Conservation (phyloP, 83 land plant species). For the Diphasiastrum complanatum region DNA sequence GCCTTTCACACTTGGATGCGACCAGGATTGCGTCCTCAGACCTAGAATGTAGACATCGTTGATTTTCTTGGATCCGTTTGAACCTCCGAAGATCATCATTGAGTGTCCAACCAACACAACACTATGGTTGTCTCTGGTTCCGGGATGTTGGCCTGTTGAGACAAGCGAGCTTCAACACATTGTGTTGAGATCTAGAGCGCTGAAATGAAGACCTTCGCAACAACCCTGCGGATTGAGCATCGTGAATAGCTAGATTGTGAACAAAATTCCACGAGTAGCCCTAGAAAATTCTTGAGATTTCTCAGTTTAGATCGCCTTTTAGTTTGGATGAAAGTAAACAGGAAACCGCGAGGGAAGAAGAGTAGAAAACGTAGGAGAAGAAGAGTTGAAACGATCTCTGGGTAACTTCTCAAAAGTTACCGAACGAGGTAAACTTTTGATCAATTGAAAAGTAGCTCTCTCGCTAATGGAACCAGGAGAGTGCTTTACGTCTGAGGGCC, state of each 20-base stretch:
- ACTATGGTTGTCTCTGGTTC: conserved; percentile 63
- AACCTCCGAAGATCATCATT: conserved; percentile 68
- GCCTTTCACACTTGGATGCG: conserved; percentile 40
- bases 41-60: conserved; percentile 64
- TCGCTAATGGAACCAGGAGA: no score
- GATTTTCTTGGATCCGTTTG: conserved; percentile 62
- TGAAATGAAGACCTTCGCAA: conserved; percentile 67
- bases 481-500: no score
- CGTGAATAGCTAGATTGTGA: not conserved
- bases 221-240: conserved; percentile 44
- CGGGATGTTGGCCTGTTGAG: conserved; percentile 50
- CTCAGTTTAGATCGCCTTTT: no score
- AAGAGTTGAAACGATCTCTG: no score
- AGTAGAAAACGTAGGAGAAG: no score
- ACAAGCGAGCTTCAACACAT: conserved; percentile 50
- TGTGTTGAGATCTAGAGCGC: conserved; percentile 48
- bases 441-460: no score
- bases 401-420: no score
- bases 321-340: no score
- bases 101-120: conserved; percentile 35
- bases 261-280: not conserved
- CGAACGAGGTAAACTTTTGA: no score
- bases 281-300: no score
- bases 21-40: conserved; percentile 46
- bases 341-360: no score